Percentiles rank a stretch among this genome's conserved stretches.
Evolutionary conservation across 768 basidiomycete species (phyloP).

Genomic region (Tephrocybe sp.): DNA sequence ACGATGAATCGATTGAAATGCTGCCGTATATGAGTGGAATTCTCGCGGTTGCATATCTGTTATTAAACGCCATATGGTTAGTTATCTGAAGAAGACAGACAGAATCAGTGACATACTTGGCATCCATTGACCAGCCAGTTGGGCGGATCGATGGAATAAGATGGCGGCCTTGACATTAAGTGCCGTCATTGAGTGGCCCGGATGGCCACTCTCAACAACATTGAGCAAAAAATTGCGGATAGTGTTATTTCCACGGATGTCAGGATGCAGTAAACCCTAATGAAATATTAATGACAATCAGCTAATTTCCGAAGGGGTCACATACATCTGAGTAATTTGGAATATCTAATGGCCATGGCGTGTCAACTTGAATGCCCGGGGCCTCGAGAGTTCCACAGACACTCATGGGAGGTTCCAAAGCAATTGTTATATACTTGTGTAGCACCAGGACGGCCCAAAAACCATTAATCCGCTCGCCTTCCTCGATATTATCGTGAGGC

Average conservation of each 20-base stretch:
- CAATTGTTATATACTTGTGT: conserved; percentile 57
- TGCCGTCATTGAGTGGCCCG: conserved; percentile 38
- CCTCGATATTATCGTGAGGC: conserved; percentile 49
- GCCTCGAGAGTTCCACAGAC: conserved; percentile 57
- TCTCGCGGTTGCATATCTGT: conserved; percentile 44
- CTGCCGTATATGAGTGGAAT: conserved; percentile 38
- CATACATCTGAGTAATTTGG: conserved; percentile 38
- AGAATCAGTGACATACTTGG: conserved; percentile 32
- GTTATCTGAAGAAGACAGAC: not conserved
- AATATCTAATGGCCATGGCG: conserved; percentile 52
- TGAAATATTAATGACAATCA: conserved; percentile 13
- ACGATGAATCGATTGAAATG: conserved; percentile 45
- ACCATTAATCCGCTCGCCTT: conserved; percentile 64
- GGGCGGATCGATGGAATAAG: conserved; percentile 57
- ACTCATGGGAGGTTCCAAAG: conserved; percentile 50
- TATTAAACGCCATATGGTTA: conserved; percentile 1
- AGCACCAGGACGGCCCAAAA: conserved; percentile 65
- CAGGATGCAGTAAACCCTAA: conserved; percentile 46
- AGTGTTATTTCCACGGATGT: conserved; percentile 46
- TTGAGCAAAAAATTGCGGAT: conserved; percentile 49
- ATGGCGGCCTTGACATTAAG: conserved; percentile 55
- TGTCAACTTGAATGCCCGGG: conserved; percentile 49
- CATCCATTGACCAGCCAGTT: conserved; percentile 49
- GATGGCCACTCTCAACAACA: conserved; percentile 26
- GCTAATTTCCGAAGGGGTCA: conserved; percentile 4